These are phyloP conservation scores for Thozetella sp. DNA, from an alignment of 495 filamentous ascomycete genomes.

Conservation along the genomic window DNA sequence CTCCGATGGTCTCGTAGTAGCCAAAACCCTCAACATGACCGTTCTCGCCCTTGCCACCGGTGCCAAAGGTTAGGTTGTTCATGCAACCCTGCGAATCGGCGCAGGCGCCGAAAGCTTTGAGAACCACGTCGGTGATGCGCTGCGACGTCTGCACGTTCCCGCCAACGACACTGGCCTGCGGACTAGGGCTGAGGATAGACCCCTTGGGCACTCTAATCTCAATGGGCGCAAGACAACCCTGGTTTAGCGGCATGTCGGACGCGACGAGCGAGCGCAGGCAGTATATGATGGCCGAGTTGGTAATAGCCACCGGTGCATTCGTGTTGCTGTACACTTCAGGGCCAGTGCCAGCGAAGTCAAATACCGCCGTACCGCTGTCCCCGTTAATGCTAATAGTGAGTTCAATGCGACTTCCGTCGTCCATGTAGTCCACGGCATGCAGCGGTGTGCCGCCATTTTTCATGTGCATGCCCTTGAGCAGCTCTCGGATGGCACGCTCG, in stretches of 20 bases:
- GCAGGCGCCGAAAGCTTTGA: conserved; percentile 87
- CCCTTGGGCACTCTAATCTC: conserved; percentile 80
- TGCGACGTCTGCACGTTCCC: conserved; percentile 93
- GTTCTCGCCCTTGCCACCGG: conserved; percentile 74
- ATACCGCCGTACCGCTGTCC: conserved; percentile 81
- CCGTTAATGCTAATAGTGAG: conserved; percentile 84
- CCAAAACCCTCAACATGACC: conserved; percentile 76
- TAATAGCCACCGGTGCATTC: conserved; percentile 93
- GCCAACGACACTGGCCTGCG: conserved; percentile 89
- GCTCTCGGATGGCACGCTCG: conserved; percentile 77
- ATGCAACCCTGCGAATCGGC: conserved; percentile 90
- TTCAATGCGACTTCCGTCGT: conserved; percentile 86
- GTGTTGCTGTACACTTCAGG: conserved; percentile 93
- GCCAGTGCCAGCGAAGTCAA: conserved; percentile 90
- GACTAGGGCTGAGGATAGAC: conserved; percentile 82
- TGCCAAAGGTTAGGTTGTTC: conserved; percentile 87
- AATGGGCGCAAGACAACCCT: conserved; percentile 90
- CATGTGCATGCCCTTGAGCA: conserved; percentile 78
- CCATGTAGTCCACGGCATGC: conserved; percentile 83
- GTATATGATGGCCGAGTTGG: conserved; percentile 95
- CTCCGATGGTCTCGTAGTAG: conserved; percentile 98
- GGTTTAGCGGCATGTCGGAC: conserved; percentile 93
- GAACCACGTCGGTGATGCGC: conserved; percentile 90
- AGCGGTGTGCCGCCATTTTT: conserved; percentile 78
- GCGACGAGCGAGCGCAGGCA: conserved; percentile 89